Base-by-base conservation (phyloP, 2,329 filamentous ascomycete genomes). In the Myriosclerotinia scirpicola region DNA sequence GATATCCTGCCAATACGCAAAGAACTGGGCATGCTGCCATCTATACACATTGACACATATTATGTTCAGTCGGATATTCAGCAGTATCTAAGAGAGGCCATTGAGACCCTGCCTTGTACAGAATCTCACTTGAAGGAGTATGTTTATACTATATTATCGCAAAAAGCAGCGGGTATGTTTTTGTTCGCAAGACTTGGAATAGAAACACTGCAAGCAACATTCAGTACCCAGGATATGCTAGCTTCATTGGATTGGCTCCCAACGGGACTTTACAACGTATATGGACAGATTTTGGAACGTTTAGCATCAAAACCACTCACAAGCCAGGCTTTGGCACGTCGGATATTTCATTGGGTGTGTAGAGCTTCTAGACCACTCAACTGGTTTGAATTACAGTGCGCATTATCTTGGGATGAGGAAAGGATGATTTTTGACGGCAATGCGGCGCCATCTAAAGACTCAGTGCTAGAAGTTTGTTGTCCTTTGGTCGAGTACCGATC, bases 81-180 rank as follows among this genome's bases (percentile, higher is more conserved):
- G 20, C 17, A 53, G 48, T 65, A 65, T 26, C n/a, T 65, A 22
- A 61, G 55, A 34, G 64, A 61, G 26, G 64, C 64, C 14, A 53
- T 65, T 9, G 52, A 60, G 15, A 61, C 55, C n/a, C 46, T 65
- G 12, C 54, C 64, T 42, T 65, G 64, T 50, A 34, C 22, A 2
- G 64, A 65, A 44, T 61, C 64, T 26, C 64, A 61, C 34, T 22
- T 65, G 20, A 65, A 65, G 44, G 54, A 65, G 26, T 65, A 65
- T 54, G 64, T 61, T 7, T 65, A 61, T 26, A 65, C n/a, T 40
- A 38, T 46, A 11, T 26, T 65, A 12, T 65, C 64, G 15, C 52
- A 61, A 15, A 65, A 59, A 38, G 54, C 64, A 5, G 64, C 54
- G 5, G 64, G 64, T 3, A 65, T 65, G 64, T 65, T 65, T n/a